Evolutionary conservation across 148 eudicot species (phyloP).

Genomic region (Pharnaceum exiguum): DNA sequence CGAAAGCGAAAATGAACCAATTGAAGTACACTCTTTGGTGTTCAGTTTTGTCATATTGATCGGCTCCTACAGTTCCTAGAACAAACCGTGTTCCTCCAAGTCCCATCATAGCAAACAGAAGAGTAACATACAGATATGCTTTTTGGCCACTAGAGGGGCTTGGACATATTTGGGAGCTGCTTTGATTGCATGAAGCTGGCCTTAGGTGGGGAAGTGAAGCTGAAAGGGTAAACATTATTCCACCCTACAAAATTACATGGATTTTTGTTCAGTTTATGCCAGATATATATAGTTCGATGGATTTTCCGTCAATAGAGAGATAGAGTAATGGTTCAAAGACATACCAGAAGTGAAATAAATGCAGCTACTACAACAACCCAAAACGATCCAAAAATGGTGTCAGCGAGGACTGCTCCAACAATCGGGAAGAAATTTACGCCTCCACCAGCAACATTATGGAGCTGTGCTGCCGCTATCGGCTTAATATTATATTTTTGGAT

Average conservation of each 20-base stretch:
- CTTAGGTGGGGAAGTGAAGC: slow-evolving; percentile 19
- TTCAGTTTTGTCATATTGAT: slow-evolving; percentile 16
- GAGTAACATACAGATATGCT: slow-evolving; percentile 16
- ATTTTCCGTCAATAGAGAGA: too few species aligned
- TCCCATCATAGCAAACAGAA: slow-evolving; percentile 24
- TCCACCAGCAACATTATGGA: slow-evolving; percentile 33
- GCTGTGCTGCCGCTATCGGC: slow-evolving; percentile 34
- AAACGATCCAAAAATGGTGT: slow-evolving; percentile 32
- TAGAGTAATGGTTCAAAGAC: background rate
- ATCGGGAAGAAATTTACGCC: slow-evolving; percentile 32
- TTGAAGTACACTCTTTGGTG: slow-evolving; percentile 23
- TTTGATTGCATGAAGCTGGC: slow-evolving; percentile 15
- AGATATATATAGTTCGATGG: too few species aligned
- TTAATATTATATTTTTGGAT: slow-evolving; percentile 33
- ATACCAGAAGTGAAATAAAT: slow-evolving; percentile 35
- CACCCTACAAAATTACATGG: slow-evolving; percentile 8
- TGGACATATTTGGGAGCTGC: background rate
- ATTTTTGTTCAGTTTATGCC: too few species aligned
- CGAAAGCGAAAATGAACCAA: slow-evolving; percentile 22
- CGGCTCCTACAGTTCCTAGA: slow-evolving; percentile 23
- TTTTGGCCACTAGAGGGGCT: slow-evolving; percentile 16
- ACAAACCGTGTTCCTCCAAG: slow-evolving; percentile 27
- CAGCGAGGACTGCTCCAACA: slow-evolving; percentile 40
- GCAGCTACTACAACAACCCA: slow-evolving; percentile 27
- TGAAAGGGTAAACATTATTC: slow-evolving; percentile 24